A percentile compares a stretch with the other conserved stretches of the same genome.
These are phyloP conservation scores for Lipomyces sp. DNA, from an alignment of 805 yeast genomes.

Conservation along the genomic window DNA sequence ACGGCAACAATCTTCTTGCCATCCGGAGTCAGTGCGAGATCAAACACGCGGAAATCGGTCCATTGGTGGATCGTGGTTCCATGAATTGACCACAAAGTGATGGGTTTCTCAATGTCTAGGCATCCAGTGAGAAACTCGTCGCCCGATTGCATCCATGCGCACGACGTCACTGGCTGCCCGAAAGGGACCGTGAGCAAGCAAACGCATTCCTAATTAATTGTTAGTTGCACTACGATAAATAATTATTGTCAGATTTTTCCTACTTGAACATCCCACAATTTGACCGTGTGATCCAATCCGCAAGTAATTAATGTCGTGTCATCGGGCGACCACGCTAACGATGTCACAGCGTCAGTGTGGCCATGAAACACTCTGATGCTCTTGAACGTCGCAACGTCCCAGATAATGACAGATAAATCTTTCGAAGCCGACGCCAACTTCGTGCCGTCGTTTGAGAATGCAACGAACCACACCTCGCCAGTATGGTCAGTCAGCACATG, in stretches of 20 bases:
- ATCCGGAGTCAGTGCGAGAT: constrained; percentile 67
- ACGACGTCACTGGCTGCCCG: constrained; percentile 50
- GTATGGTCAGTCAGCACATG: constrained; percentile 58
- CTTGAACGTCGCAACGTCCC: constrained; percentile 57
- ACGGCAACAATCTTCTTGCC: constrained; percentile 66
- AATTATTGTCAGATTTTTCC: constrained; percentile 40
- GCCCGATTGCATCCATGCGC: constrained; percentile 71
- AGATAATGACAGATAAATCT: constrained; percentile 66
- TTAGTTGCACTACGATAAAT: background rate
- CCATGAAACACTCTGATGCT: constrained; percentile 39
- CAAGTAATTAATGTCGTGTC: constrained; percentile 71
- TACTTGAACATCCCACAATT: constrained; percentile 65
- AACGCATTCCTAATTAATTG: constrained; percentile 7
- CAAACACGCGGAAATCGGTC: constrained; percentile 59
- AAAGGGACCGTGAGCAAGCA: constrained; percentile 32
- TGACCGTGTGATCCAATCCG: constrained; percentile 70
- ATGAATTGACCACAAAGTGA: constrained; percentile 52
- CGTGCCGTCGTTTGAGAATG: constrained; percentile 77
- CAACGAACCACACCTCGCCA: constrained; percentile 83
- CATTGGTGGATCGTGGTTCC: constrained; percentile 45
- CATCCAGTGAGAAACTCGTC: constrained; percentile 70
- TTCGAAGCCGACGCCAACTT: constrained; percentile 77
- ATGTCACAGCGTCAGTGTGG: constrained; percentile 48
- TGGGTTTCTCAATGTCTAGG: constrained; percentile 68
- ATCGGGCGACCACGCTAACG: constrained; percentile 77